Conservation (phyloP, 306 rosid species). For the Lathyrus aphaca region DNA sequence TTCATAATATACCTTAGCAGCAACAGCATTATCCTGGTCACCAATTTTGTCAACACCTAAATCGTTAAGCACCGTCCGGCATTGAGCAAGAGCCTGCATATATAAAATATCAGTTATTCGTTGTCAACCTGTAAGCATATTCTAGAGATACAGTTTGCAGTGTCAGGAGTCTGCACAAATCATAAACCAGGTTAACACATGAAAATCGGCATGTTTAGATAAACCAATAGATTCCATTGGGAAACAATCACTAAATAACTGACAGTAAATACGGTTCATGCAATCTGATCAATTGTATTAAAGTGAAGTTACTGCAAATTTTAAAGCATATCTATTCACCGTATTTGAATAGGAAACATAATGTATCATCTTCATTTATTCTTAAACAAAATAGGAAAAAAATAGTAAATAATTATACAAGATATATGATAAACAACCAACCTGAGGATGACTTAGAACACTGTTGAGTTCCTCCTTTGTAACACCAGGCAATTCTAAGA, state of each 20-base stretch:
- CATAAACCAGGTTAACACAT: slow-evolving; percentile 12
- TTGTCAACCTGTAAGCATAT: slow-evolving; percentile 28
- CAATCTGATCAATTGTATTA: slow-evolving; percentile 23
- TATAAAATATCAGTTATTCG: slow-evolving; percentile 32
- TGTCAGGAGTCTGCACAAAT: slow-evolving; percentile 14
- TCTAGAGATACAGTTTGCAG: slow-evolving; percentile 11
- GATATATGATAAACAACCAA: slow-evolving; percentile 37
- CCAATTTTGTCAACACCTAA: slow-evolving; percentile 61
- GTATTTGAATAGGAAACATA: slow-evolving; percentile 33
- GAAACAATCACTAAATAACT: neutral
- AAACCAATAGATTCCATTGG: slow-evolving; percentile 5
- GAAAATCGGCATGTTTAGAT: slow-evolving; percentile 12
- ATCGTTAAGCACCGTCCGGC: slow-evolving; percentile 57
- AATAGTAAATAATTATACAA: neutral
- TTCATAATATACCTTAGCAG: slow-evolving; percentile 71
- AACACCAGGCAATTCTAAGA: slow-evolving; percentile 78
- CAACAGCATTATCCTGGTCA: slow-evolving; percentile 75
- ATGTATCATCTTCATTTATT: slow-evolving; percentile 12
- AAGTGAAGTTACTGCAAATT: slow-evolving; percentile 8
- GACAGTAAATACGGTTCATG: slow-evolving; percentile 2
- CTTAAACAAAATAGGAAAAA: no score
- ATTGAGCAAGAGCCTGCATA: slow-evolving; percentile 83
- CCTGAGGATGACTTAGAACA: slow-evolving; percentile 92
- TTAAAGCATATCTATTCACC: slow-evolving; percentile 11
- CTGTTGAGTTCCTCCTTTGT: slow-evolving; percentile 67